These are phyloP conservation scores for Phylloporus sp. DNA, from an alignment of 768 basidiomycete genomes.

Conservation along the genomic window DNA sequence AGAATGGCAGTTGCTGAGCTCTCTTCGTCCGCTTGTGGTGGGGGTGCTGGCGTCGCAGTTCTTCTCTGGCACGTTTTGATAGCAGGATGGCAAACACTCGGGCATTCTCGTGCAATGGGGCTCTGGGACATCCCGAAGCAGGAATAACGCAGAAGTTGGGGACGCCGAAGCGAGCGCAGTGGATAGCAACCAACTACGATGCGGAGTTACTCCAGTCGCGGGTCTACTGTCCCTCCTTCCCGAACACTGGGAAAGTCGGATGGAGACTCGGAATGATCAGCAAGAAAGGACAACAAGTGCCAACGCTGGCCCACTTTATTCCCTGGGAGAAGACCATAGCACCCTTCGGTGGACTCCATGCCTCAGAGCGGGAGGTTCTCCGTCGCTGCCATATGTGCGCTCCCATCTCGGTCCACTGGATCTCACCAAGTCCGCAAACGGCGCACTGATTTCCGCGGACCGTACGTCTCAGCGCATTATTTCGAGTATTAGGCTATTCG, in stretches of 20 bases:
- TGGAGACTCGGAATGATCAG: constrained; percentile 1
- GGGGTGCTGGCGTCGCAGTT: constrained; percentile 2
- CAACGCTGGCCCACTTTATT: background rate
- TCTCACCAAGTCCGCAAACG: constrained; percentile 24
- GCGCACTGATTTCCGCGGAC: constrained; percentile 31
- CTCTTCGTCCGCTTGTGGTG: background rate
- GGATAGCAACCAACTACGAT: constrained; percentile 18
- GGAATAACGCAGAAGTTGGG: constrained; percentile 9
- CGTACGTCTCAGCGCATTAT: constrained; percentile 18
- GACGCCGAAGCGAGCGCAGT: constrained; percentile 13
- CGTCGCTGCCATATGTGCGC: background rate
- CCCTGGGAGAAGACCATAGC: background rate
- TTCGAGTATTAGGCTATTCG: constrained; percentile 22
- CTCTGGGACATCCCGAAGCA: constrained; percentile 2
- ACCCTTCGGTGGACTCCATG: background rate
- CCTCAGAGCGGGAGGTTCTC: background rate
- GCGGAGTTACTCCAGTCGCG: constrained; percentile 11
- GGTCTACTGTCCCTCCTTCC: background rate
- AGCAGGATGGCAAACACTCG: constrained; percentile 1
- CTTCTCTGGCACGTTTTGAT: constrained; percentile 20
- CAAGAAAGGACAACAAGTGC: background rate
- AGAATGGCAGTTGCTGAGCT: constrained; percentile 11
- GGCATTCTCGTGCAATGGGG: constrained; percentile 8
- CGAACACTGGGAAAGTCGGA: background rate
- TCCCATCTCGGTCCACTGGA: constrained; percentile 16